These are phyloP conservation scores for Nannochloropsis oceanica DNA, from an alignment of 108 stramenopile genomes.

Conservation along the genomic window DNA sequence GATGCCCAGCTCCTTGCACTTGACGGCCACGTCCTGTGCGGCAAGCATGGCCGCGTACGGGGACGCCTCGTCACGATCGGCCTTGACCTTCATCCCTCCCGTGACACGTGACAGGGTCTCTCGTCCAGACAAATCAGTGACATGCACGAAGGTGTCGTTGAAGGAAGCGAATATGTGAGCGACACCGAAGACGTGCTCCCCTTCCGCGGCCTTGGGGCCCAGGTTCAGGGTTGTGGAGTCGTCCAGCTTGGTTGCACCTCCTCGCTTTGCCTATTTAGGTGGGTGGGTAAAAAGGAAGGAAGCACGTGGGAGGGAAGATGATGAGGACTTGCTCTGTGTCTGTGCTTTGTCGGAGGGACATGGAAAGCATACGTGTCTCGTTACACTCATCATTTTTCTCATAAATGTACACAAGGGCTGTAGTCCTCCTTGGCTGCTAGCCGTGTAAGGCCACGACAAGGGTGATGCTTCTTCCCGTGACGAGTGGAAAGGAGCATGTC, in stretches of 20 bases:
- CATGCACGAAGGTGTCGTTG: constrained; percentile 99
- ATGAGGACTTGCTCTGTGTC: no score
- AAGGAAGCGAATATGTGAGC: constrained; percentile 99
- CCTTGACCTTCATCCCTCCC: constrained; percentile 99
- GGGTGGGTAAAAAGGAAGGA: background rate
- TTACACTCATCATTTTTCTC: no score
- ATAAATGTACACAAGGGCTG: no score
- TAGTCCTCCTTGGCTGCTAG: no score
- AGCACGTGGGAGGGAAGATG: no score
- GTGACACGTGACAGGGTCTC: constrained; percentile 99
- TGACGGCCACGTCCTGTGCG: constrained; percentile 94
- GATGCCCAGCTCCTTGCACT: constrained; percentile 77
- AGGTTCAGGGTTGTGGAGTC: constrained; percentile 35
- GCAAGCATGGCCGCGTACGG: constrained; percentile 99
- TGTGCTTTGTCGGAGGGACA: no score
- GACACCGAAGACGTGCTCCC: constrained; percentile 96
- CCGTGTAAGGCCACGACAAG: no score
- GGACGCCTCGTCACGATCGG: constrained; percentile 95
- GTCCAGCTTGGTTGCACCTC: constrained; percentile 19
- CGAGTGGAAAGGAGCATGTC: no score
- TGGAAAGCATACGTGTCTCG: no score
- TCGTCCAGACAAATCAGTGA: constrained; percentile 96
- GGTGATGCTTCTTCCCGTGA: no score
- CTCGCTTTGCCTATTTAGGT: background rate
- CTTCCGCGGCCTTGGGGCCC: constrained; percentile 62